phyloP scores from a whole-genome alignment of 2,329 filamentous ascomycete species.

The Neopestalotiopsis rosae region DNA sequence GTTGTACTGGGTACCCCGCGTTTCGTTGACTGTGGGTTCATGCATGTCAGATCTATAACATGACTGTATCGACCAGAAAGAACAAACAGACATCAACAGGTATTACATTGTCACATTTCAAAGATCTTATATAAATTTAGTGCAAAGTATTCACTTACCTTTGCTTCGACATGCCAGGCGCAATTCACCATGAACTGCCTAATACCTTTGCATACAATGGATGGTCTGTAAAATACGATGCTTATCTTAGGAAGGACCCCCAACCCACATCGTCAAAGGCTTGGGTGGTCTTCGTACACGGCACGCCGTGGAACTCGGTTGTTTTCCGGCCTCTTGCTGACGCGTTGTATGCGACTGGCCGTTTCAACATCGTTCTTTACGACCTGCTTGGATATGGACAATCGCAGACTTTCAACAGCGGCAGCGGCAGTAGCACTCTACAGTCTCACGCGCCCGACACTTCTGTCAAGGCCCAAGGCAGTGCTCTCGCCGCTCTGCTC shows the following conservation, averaged over 20 bases:
- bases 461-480: constrained; percentile 2
- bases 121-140: too few species aligned
- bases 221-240: background rate
- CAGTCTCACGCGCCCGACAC: background rate
- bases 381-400: constrained; percentile 11
- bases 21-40: too few species aligned
- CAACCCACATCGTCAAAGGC: background rate
- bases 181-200: background rate
- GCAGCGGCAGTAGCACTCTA: background rate
- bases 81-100: too few species aligned
- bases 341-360: background rate
- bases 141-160: too few species aligned
- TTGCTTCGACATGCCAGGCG: background rate
- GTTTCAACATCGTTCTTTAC: constrained; percentile 3
- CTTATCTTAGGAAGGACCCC: too few species aligned
- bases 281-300: constrained; percentile 11
- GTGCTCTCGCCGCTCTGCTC: constrained; percentile 1
- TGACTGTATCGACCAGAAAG: too few species aligned
- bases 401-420: constrained; percentile 9
- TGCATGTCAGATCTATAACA: too few species aligned
- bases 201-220: background rate
- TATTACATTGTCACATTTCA: too few species aligned
- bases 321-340: background rate
- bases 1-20: too few species aligned
- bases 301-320: constrained; percentile 8